Evolutionary conservation across 176 grass and related monocot genomes (phyloP), one percentile per base, ranked within the genome.

Genomic region (Lolium rigidum): DNA sequence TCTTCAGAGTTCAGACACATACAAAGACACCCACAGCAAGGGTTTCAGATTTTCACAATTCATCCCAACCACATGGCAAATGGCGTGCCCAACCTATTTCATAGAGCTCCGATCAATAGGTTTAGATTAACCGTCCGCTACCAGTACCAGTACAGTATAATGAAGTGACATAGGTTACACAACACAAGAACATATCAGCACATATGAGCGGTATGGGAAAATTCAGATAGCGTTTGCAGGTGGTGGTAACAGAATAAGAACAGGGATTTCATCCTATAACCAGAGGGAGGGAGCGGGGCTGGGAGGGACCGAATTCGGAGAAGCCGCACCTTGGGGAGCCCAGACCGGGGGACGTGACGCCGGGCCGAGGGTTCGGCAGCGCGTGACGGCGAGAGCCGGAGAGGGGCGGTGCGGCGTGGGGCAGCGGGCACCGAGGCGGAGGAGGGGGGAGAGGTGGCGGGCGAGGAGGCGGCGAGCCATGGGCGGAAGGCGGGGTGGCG

Each of bases 401-500:
- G 47, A 4, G 3, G 64, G 13, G 1, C 20, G 35, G 16, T 35
- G 24, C 16, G n/a, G n/a, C n/a, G 44, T 31, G 12, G 65, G 55
- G 17, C 14, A 44, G 37, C 56, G 80, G 66, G 65, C 56, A 12
- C 14, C 54, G 48, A 56, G 73, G 74, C 84, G 84, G 55, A 90
- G 79, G 31, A 31, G 79, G 52, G 52, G 35, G 64, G 79, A 31
- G 46, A 90, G 1, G 74, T 83, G 80, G 74, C 84, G 6, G 46
- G 63, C 73, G 26, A 90, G 80, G 65, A 90, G 55, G 65, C 73
- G 58, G 74, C 80, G 80, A 50, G 88, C 73, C 88, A 90, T 83
- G 28, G 43, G 68, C 48, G 7, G 39, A 11, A 50, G 11, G 10
- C 11, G 48, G 4, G 12, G 31, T 20, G 66, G 16, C 28, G 10